These are phyloP conservation scores for Planoprotostelium fungivorum DNA, from an alignment of 78 protist genomes.

Conservation along the genomic window DNA sequence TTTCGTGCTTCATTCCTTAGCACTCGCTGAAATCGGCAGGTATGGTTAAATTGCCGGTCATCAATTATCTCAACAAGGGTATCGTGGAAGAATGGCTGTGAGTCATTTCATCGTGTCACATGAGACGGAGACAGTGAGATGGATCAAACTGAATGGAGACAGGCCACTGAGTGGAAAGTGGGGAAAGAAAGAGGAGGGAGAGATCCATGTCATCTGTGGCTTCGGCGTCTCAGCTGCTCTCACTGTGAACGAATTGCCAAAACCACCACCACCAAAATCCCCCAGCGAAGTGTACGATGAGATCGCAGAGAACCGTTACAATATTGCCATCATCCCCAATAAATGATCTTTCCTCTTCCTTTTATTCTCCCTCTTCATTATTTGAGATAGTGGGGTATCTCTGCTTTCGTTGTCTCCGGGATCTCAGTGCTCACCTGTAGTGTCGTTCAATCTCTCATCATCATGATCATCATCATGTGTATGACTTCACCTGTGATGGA, in stretches of 20 bases:
- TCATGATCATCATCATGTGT: not conserved
- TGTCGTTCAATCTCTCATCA: too few species aligned
- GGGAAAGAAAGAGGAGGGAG: not conserved
- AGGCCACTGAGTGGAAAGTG: not conserved
- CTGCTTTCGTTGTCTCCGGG: not conserved
- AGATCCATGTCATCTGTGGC: not conserved
- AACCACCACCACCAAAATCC: not conserved
- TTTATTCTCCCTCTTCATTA: too few species aligned
- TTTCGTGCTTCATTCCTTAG: not conserved
- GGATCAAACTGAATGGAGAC: not conserved
- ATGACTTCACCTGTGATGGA: slow-evolving; percentile 11
- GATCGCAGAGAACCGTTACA: not conserved
- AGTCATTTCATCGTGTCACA: not conserved
- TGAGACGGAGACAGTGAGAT: not conserved
- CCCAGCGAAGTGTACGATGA: not conserved
- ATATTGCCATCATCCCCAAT: not conserved
- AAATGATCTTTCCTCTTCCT: too few species aligned
- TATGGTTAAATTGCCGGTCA: not conserved
- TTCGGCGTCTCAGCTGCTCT: not conserved
- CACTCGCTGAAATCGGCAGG: not conserved
- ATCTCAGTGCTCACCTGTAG: not conserved
- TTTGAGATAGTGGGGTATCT: not conserved
- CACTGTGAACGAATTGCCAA: not conserved
- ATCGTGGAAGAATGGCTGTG: not conserved
- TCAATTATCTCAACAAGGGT: not conserved